Evolutionary conservation across 305 asterid species (phyloP).

Genomic region (Fraxinus sp.): DNA sequence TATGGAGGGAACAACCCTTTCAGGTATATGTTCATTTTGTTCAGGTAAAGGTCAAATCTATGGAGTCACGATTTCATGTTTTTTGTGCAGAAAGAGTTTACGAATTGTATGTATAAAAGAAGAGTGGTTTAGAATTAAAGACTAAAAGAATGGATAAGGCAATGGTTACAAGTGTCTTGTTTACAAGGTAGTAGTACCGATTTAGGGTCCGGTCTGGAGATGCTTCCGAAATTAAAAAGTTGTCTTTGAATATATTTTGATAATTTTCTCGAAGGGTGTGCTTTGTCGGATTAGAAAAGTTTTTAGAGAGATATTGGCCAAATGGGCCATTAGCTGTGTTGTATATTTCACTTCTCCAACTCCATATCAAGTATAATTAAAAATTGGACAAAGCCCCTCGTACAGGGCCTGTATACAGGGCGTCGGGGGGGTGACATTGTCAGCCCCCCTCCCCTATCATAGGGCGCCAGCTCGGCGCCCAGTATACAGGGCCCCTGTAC

Average conservation of each 20-base stretch:
- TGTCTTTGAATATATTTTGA: too few relatives aligned
- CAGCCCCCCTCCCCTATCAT: too few relatives aligned
- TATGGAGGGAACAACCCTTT: constrained; percentile 52
- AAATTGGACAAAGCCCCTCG: too few relatives aligned
- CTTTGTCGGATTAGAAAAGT: too few relatives aligned
- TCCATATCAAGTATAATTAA: not conserved
- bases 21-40: constrained; percentile 54
- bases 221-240: too few relatives aligned
- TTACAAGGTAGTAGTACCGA: not conserved
- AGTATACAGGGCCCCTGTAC: too few relatives aligned
- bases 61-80: constrained; percentile 18
- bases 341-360: not conserved
- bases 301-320: not conserved
- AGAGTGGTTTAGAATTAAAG: not conserved
- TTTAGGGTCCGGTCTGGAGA: not conserved
- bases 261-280: too few relatives aligned
- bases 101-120: not conserved
- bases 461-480: too few relatives aligned
- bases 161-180: not conserved
- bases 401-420: too few relatives aligned
- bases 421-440: too few relatives aligned
- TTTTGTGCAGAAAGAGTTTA: constrained; percentile 12
- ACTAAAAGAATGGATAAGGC: not conserved
- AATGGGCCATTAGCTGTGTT: not conserved
- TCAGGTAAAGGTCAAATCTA: constrained; percentile 63